These are phyloP conservation scores for Medicago lupulina DNA, from an alignment of 306 rosid species.

Conservation along the genomic window DNA sequence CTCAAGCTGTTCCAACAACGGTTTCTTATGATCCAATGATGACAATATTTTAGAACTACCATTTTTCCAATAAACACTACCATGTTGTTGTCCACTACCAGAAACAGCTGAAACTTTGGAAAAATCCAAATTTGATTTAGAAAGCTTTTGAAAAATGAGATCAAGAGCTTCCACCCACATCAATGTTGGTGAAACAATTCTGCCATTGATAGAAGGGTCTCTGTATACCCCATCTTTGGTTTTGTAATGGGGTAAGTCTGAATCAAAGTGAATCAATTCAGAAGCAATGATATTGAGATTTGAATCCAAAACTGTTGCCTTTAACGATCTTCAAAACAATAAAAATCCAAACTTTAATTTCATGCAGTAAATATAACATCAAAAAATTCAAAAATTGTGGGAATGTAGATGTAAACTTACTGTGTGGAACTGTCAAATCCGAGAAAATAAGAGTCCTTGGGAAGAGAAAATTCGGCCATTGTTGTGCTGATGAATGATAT, in stretches of 20 bases:
- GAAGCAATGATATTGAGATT: constrained; percentile 72
- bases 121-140: constrained; percentile 65
- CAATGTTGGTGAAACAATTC: constrained; percentile 91
- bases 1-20: constrained; percentile 66
- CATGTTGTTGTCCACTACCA: constrained; percentile 98
- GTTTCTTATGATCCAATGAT: constrained; percentile 66
- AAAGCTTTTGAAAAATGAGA: constrained; percentile 70
- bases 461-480: constrained; percentile 79
- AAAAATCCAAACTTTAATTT: constrained; percentile 28
- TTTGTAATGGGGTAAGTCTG: constrained; percentile 85
- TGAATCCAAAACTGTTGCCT: constrained; percentile 88
- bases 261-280: constrained; percentile 77
- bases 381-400: too few species aligned
- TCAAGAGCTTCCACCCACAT: constrained; percentile 99
- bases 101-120: constrained; percentile 75
- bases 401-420: constrained; percentile 51
- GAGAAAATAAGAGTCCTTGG: constrained; percentile 68
- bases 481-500: constrained; percentile 6
- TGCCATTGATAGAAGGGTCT: constrained; percentile 67
- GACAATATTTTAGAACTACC: constrained; percentile 71
- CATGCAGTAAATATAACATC: constrained; percentile 17
- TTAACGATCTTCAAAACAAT: constrained; percentile 72
- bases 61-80: constrained; percentile 91
- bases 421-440: constrained; percentile 96
- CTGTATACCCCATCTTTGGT: constrained; percentile 92